Evolutionary conservation across 2,329 filamentous ascomycete genomes (phyloP), one percentile per base, ranked within the genome.

Genomic region (Neocatenulostroma microsporum): DNA sequence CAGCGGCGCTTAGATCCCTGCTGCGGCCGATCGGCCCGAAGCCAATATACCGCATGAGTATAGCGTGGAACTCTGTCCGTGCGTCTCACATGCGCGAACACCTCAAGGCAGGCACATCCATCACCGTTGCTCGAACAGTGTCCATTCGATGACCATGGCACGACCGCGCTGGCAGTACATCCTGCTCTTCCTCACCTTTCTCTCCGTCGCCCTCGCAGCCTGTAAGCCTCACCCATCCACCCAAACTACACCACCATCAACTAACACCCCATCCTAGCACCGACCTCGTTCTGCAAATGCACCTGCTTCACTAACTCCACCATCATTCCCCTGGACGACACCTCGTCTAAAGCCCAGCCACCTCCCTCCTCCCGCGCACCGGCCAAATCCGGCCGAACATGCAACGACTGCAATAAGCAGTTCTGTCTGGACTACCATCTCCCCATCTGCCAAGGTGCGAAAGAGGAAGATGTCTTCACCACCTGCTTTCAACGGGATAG

Each of bases 251-350:
- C 15, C 15, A 20, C 15, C 30, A 29, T 31, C 14, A 20, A 35
- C 39, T 40, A 29, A 46, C 35, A 21, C 18, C 26, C 7, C n/a
- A n/a, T n/a, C 15, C 29, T 30, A 70, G 69, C 67, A 28, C 68
- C 70, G 17, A 74, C 76, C 12, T 79, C 76, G 40, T 82, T 81
- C 61, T 82, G 78, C 71, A 82, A 82, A 73, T 82, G 78, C 57
- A 80, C 76, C 39, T 82, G 78, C 59, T 76, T 76, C 61, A 69
- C 69, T 34, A 81, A 82, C 55, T 77, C 72, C 61, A 80, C 76
- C 37, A 80, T 82, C 34, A 80, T 82, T 46, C 72, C 76, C 13
- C 72, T 82, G 39, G 69, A 76, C 43, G 66, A 68, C 7, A 62
- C 63, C 34, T 52, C 46, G 27, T 45, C 12, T 41, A 45, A 28